Percentiles rank a stretch among this genome's conserved stretches.
Evolutionary conservation across 23 red algal species (phyloP).

Genomic region (Gracilaria domingensis): DNA sequence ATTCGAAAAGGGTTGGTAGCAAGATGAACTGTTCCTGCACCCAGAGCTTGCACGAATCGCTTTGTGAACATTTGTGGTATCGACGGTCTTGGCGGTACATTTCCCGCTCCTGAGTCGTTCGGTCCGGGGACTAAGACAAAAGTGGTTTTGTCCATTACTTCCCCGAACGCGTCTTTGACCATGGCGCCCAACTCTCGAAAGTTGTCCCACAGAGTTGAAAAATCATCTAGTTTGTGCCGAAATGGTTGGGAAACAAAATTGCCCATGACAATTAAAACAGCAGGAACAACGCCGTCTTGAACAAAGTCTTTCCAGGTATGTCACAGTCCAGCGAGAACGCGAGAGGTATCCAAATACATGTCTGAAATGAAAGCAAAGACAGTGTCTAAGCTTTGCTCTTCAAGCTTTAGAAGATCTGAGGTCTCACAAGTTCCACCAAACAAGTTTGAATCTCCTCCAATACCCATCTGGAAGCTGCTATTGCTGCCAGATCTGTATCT

Average conservation of each 20-base stretch:
- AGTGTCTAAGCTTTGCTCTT: constrained; percentile 52
- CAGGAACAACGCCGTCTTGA: constrained; percentile 50
- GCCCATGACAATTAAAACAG: constrained; percentile 79
- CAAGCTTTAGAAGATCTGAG: constrained; percentile 32
- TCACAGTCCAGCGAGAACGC: no score
- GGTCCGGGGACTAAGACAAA: constrained; percentile 79
- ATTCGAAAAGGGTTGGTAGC: constrained; percentile 83
- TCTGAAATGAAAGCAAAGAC: constrained; percentile 77
- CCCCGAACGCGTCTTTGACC: constrained; percentile 45
- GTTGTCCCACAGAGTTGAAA: constrained; percentile 52
- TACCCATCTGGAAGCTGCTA: not conserved
- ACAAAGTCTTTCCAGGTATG: constrained; percentile 65
- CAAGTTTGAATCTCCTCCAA: constrained; percentile 43
- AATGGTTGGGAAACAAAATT: constrained; percentile 79
- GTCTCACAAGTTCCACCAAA: constrained; percentile 55
- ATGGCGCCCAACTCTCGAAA: constrained; percentile 69
- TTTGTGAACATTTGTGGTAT: constrained; percentile 55
- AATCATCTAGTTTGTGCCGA: constrained; percentile 55
- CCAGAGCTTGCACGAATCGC: constrained; percentile 55
- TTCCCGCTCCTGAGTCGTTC: constrained; percentile 72
- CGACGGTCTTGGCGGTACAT: constrained; percentile 61
- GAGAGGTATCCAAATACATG: constrained; percentile 60
- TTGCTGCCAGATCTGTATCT: not conserved
- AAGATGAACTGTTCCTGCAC: constrained; percentile 31
- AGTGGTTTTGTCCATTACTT: constrained; percentile 44